Conservation (phyloP, 2,329 filamentous ascomycete species). For the Colletotrichum lupini region DNA sequence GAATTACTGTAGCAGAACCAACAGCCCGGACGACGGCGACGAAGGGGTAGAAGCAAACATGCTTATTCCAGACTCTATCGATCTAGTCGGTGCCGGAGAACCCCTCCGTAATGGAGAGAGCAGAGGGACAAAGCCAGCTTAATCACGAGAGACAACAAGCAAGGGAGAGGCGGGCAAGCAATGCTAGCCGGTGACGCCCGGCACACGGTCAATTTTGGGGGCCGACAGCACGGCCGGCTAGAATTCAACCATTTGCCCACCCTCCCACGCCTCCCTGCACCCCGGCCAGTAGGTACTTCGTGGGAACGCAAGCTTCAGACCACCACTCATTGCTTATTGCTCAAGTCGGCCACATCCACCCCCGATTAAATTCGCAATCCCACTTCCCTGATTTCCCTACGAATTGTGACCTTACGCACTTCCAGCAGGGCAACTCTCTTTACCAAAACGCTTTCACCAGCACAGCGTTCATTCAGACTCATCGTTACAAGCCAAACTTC, state of each 20-base stretch:
- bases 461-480: not conserved
- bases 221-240: constrained; percentile 22
- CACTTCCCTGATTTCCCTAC: constrained; percentile 13
- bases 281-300: constrained; percentile 18
- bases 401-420: constrained; percentile 7
- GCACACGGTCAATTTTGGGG: constrained; percentile 28
- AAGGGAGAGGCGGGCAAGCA: constrained; percentile 23
- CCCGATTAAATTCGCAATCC: constrained; percentile 18
- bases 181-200: constrained; percentile 24
- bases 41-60: not conserved
- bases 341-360: constrained; percentile 17
- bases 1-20: constrained; percentile 8
- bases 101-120: not conserved
- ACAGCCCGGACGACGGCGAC: not conserved
- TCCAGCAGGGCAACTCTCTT: constrained; percentile 1
- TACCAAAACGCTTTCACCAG: not conserved
- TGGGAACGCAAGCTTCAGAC: constrained; percentile 33
- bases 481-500: not conserved
- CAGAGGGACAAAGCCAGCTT: constrained; percentile 8
- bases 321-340: constrained; percentile 35
- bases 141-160: constrained; percentile 27
- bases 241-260: constrained; percentile 13
- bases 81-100: constrained; percentile 1
- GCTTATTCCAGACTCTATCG: constrained; percentile 7
- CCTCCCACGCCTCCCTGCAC: constrained; percentile 13